A percentile compares a stretch with the other conserved stretches of the same genome.
These are phyloP conservation scores for Syncephalastrum monosporum DNA, from an alignment of 371 early-diverging fungal species.

Conservation along the genomic window DNA sequence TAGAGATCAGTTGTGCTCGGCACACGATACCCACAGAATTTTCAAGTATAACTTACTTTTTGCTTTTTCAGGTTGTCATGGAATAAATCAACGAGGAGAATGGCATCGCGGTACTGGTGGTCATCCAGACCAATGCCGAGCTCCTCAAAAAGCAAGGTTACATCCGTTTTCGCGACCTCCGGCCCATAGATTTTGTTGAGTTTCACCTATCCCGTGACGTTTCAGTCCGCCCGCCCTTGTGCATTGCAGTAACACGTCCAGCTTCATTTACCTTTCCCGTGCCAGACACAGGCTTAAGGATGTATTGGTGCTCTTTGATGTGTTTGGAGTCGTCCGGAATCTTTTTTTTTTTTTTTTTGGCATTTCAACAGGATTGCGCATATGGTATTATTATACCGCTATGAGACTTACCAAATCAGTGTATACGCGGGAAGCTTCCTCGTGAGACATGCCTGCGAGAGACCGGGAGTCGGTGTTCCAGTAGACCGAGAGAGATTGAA, in stretches of 20 bases:
- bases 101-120: conserved; percentile 70
- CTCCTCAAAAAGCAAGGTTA: conserved; percentile 72
- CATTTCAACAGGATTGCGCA: background rate
- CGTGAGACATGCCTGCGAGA: conserved; percentile 40
- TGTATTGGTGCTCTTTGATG: conserved; percentile 55
- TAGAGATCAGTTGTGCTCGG: background rate
- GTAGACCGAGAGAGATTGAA: conserved; percentile 74
- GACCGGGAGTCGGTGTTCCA: conserved; percentile 72
- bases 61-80: conserved; percentile 67
- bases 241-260: too few species aligned
- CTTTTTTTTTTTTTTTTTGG: conserved; percentile 11
- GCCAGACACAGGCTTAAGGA: conserved; percentile 84
- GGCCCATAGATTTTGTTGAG: conserved; percentile 56
- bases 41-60: conserved; percentile 48
- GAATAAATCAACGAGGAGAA: conserved; percentile 70
- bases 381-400: background rate
- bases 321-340: conserved; percentile 29
- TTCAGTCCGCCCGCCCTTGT: too few species aligned
- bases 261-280: conserved; percentile 60
- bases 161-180: conserved; percentile 51
- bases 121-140: conserved; percentile 78
- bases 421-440: conserved; percentile 30
- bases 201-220: conserved; percentile 24
- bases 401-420: conserved; percentile 24
- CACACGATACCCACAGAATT: background rate